Conservation (phyloP, 2,329 filamentous ascomycete genomes). For the Allantophomopsis cytisporea region DNA sequence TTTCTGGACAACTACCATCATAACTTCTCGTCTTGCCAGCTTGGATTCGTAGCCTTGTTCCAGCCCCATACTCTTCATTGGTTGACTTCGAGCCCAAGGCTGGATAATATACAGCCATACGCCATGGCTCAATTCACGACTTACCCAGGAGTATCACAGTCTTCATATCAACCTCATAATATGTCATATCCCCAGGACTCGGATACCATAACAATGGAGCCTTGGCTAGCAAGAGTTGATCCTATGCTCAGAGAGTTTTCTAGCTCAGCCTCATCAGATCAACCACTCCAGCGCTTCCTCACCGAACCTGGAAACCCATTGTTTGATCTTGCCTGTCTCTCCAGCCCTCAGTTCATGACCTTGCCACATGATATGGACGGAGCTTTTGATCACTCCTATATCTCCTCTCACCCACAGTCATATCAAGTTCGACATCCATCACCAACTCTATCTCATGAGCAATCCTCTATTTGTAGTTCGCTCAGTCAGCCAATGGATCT, state of each 20-base stretch:
- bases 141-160: background rate
- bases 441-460: conserved; percentile 12
- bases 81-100: too few relatives aligned
- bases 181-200: background rate
- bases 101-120: too few relatives aligned
- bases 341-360: background rate
- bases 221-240: background rate
- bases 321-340: background rate
- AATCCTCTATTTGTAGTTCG: conserved; percentile 9
- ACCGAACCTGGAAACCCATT: background rate
- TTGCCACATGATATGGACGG: too few relatives aligned
- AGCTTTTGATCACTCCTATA: background rate
- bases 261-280: background rate
- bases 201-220: background rate
- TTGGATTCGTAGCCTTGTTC: too few relatives aligned
- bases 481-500: conserved; percentile 8
- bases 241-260: background rate
- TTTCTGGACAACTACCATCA: too few relatives aligned
- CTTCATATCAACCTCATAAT: background rate
- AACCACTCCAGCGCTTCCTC: conserved; percentile 1
- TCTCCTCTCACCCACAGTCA: background rate
- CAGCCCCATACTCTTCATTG: too few relatives aligned
- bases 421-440: conserved; percentile 7
- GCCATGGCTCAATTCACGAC: too few relatives aligned
- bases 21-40: too few relatives aligned